Conservation (phyloP, 2,329 filamentous ascomycete genomes). For the Calcarisporium arbuscula region DNA sequence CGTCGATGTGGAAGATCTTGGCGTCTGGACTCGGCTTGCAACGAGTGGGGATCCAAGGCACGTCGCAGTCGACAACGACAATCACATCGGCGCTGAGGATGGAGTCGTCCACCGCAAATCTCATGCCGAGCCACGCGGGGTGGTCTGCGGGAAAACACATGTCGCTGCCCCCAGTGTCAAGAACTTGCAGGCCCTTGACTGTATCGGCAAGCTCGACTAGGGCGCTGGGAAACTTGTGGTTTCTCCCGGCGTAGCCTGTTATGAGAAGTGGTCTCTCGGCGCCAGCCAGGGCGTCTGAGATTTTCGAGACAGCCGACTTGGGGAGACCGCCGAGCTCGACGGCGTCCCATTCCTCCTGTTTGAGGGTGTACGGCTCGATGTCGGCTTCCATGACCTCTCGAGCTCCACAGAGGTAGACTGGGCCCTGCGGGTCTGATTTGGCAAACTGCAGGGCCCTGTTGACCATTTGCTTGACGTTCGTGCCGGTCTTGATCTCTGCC, state of each 20-base stretch:
- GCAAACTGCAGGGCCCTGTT: conserved; percentile 81
- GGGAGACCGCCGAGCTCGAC: conserved; percentile 59
- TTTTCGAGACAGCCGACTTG: conserved; percentile 44
- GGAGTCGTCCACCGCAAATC: conserved; percentile 66
- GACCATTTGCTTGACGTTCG: conserved; percentile 85
- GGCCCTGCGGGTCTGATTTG: conserved; percentile 67
- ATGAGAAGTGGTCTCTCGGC: conserved; percentile 64
- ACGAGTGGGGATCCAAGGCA: conserved; percentile 86
- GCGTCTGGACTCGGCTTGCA: conserved; percentile 48
- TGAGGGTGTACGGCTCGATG: conserved; percentile 63
- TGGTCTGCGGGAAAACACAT: conserved; percentile 76
- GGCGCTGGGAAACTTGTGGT: conserved; percentile 54
- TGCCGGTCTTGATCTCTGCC: conserved; percentile 75
- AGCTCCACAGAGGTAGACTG: conserved; percentile 72
- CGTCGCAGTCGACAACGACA: conserved; percentile 79
- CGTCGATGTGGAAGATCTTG: conserved; percentile 57
- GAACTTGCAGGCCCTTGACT: conserved; percentile 61
- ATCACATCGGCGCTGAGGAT: conserved; percentile 79
- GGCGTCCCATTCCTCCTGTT: conserved; percentile 64
- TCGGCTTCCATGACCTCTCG: conserved; percentile 84
- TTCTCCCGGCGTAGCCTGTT: conserved; percentile 65
- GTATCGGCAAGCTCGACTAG: conserved; percentile 62
- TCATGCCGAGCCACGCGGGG: conserved; percentile 60
- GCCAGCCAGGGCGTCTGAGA: conserved; percentile 55
- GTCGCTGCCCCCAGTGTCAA: conserved; percentile 72